Percentiles rank a stretch among this genome's conserved stretches.
Evolutionary conservation across 2,329 filamentous ascomycete species (phyloP).

Genomic region (Apiospora koreana): DNA sequence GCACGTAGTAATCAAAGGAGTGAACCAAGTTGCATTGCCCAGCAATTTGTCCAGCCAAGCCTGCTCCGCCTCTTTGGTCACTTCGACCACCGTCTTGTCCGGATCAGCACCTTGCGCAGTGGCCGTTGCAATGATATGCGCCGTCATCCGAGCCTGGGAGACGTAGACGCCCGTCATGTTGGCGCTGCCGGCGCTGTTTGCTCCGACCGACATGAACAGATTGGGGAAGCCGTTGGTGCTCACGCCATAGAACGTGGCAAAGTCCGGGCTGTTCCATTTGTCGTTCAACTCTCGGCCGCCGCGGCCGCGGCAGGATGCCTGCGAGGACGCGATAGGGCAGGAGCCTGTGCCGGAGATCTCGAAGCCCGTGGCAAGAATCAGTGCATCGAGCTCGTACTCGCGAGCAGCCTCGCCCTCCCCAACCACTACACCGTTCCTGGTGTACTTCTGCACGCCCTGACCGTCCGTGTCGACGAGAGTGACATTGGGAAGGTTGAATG

Average conservation of each 20-base stretch:
- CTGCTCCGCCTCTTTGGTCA: not conserved
- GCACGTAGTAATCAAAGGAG: not conserved
- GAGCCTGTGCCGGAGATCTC: not conserved
- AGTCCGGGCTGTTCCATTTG: slow-evolving; percentile 11
- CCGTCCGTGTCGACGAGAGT: slow-evolving; percentile 50
- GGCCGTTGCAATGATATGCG: not conserved
- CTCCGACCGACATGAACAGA: not conserved
- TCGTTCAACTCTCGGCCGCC: not conserved
- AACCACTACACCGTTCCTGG: slow-evolving; percentile 37
- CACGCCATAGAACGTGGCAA: slow-evolving; percentile 5
- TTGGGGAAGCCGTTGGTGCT: slow-evolving; percentile 11
- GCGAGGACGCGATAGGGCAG: not conserved
- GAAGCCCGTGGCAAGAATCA: slow-evolving; percentile 18
- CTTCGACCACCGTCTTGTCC: not conserved
- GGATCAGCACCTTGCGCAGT: not conserved
- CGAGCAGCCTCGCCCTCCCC: slow-evolving; percentile 34
- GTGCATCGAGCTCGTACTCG: slow-evolving; percentile 33
- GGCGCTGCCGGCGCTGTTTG: not conserved
- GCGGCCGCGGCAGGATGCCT: not conserved
- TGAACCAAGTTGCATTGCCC: not conserved
- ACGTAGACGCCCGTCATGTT: not conserved
- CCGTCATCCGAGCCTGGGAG: not conserved
- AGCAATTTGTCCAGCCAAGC: not conserved
- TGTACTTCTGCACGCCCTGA: slow-evolving; percentile 41
- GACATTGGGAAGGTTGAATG: slow-evolving; percentile 52